Evolutionary conservation across 2,329 filamentous ascomycete genomes (phyloP).

Genomic region (Biscogniauxia sp.): DNA sequence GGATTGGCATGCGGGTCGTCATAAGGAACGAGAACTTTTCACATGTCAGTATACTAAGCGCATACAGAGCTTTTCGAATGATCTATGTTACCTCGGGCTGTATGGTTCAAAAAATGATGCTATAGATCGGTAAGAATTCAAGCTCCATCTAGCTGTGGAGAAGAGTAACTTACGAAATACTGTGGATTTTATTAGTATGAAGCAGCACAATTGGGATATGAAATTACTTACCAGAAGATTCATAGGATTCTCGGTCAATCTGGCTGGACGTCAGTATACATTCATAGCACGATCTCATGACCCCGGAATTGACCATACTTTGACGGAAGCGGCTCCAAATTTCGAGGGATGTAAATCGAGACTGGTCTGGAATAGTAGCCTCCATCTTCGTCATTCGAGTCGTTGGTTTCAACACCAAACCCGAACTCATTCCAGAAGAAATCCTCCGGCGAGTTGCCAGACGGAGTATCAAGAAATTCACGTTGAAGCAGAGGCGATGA

Average conservation of each 20-base stretch:
- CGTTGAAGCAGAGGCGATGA: constrained; percentile 31
- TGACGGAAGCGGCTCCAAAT: constrained; percentile 46
- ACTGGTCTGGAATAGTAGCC: constrained; percentile 72
- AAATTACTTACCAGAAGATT: constrained; percentile 59
- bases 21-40: constrained; percentile 47
- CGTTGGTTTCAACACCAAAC: constrained; percentile 44
- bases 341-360: constrained; percentile 52
- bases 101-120: constrained; percentile 73
- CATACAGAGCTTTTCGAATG: constrained; percentile 51
- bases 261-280: constrained; percentile 38
- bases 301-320: constrained; percentile 32
- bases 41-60: constrained; percentile 45
- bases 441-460: constrained; percentile 36
- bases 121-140: constrained; percentile 35
- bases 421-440: constrained; percentile 43
- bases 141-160: constrained; percentile 1
- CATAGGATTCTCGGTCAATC: constrained; percentile 70
- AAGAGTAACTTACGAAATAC: constrained; percentile 45
- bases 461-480: constrained; percentile 24
- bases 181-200: constrained; percentile 27
- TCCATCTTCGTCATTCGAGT: constrained; percentile 54
- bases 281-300: neutral
- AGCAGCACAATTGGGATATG: neutral
- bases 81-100: constrained; percentile 62
- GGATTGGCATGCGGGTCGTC: constrained; percentile 53